A percentile compares a stretch with the other conserved stretches of the same genome.
Evolutionary conservation across 805 yeast species (phyloP).

Genomic region (Komagataella pastoris): DNA sequence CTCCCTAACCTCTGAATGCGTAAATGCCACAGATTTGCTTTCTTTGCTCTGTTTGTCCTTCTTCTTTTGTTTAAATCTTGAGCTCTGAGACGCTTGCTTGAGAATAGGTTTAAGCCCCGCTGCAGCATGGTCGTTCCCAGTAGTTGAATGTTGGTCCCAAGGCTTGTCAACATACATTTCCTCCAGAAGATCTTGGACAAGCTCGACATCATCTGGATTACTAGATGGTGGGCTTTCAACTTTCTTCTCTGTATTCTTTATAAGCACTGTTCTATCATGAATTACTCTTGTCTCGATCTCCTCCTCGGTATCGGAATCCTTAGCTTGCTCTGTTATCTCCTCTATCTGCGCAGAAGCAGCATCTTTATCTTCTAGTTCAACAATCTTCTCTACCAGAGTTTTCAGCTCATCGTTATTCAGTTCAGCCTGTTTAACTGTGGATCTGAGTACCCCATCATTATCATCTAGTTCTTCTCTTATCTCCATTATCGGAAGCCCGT

Average conservation of each 20-base stretch:
- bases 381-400: neutral
- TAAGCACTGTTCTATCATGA: neutral
- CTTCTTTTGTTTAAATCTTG: neutral
- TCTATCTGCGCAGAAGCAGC: slow-evolving; percentile 6
- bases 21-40: neutral
- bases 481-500: slow-evolving; percentile 60
- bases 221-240: neutral
- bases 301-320: slow-evolving; percentile 3
- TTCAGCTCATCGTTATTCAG: slow-evolving; percentile 3
- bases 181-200: neutral
- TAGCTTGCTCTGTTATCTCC: slow-evolving; percentile 2
- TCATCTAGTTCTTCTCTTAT: slow-evolving; percentile 79
- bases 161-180: neutral
- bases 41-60: neutral
- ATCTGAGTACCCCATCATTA: slow-evolving; percentile 49
- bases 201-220: neutral
- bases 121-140: neutral
- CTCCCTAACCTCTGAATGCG: neutral
- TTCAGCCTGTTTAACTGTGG: slow-evolving; percentile 17
- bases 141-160: neutral
- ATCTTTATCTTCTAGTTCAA: neutral
- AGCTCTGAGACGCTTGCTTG: neutral
- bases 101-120: neutral
- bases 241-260: neutral
- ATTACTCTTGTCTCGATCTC: neutral